A percentile compares a stretch with the other conserved stretches of the same genome.
Evolutionary conservation across 2,329 filamentous ascomycete genomes (phyloP).

Genomic region (Talaromyces sp.): DNA sequence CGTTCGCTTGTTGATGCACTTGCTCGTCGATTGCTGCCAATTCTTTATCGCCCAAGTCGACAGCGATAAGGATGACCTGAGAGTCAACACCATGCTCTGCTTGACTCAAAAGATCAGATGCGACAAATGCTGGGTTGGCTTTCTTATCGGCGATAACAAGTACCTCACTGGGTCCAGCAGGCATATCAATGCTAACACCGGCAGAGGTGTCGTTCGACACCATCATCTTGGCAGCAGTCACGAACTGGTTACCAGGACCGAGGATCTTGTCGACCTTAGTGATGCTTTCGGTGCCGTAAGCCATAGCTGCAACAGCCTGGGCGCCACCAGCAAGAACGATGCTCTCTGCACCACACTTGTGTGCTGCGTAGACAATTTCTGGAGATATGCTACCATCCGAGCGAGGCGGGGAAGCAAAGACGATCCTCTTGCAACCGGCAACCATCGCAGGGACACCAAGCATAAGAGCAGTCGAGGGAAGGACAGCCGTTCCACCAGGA

Average conservation of each 20-base stretch:
- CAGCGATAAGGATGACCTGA: conserved; percentile 85
- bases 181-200: conserved; percentile 96
- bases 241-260: conserved; percentile 95
- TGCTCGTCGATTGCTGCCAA: conserved; percentile 85
- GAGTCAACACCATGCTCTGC: conserved; percentile 96
- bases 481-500: conserved; percentile 91
- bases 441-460: conserved; percentile 96
- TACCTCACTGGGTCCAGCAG: conserved; percentile 91
- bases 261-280: conserved; percentile 98
- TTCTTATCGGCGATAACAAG: conserved; percentile 88
- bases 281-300: conserved; percentile 91
- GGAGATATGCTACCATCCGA: conserved; percentile 86
- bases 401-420: conserved; percentile 85
- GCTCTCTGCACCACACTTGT: conserved; percentile 92
- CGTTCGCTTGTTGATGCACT: conserved; percentile 78
- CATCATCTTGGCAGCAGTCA: conserved; percentile 97
- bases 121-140: conserved; percentile 89
- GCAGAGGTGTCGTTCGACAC: conserved; percentile 97
- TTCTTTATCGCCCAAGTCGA: conserved; percentile 68
- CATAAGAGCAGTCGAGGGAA: conserved; percentile 96
- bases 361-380: conserved; percentile 94
- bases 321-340: conserved; percentile 95
- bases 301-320: conserved; percentile 92
- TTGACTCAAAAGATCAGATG: conserved; percentile 88
- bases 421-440: conserved; percentile 90